Evolutionary conservation across 768 basidiomycete genomes (phyloP).

Genomic region (Xanthoconium stramineum): DNA sequence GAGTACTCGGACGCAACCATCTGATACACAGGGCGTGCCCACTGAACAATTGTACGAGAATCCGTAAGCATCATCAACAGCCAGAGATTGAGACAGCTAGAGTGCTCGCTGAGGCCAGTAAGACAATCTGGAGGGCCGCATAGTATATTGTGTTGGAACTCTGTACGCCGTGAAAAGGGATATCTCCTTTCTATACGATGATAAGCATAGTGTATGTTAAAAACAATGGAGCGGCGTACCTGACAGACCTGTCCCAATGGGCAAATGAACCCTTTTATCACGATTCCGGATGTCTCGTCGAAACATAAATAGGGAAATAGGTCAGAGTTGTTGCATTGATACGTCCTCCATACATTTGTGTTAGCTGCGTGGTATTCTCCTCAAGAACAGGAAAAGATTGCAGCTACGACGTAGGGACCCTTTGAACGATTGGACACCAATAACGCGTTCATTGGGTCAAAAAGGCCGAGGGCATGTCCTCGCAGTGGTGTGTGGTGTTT

Average conservation of each 20-base stretch:
- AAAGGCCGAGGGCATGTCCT: conserved; percentile 73
- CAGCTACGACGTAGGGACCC: conserved; percentile 77
- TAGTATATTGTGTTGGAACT: conserved; percentile 92
- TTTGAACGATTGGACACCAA: conserved; percentile 89
- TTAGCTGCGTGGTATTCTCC: conserved; percentile 43
- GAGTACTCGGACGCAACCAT: conserved; percentile 89
- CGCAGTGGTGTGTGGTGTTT: conserved; percentile 52
- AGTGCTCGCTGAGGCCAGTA: conserved; percentile 76
- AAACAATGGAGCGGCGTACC: conserved; percentile 37
- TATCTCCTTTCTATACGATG: conserved; percentile 50
- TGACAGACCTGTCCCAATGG: conserved; percentile 80
- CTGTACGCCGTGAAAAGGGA: conserved; percentile 61
- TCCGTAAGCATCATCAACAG: background rate
- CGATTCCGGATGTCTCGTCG: conserved; percentile 36
- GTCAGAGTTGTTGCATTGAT: conserved; percentile 60
- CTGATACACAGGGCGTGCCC: conserved; percentile 79
- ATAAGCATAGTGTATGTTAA: background rate
- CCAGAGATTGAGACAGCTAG: conserved; percentile 40
- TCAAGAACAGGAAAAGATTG: conserved; percentile 53
- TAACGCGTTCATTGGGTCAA: conserved; percentile 78
- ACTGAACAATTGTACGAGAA: conserved; percentile 37
- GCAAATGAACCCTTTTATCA: conserved; percentile 83
- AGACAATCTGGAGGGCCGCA: conserved; percentile 76
- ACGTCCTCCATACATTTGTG: conserved; percentile 78
- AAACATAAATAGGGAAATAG: conserved; percentile 38